phyloP scores from a whole-genome alignment of 2,329 filamentous ascomycete species.

The Trichoderma atrobrunneum region DNA sequence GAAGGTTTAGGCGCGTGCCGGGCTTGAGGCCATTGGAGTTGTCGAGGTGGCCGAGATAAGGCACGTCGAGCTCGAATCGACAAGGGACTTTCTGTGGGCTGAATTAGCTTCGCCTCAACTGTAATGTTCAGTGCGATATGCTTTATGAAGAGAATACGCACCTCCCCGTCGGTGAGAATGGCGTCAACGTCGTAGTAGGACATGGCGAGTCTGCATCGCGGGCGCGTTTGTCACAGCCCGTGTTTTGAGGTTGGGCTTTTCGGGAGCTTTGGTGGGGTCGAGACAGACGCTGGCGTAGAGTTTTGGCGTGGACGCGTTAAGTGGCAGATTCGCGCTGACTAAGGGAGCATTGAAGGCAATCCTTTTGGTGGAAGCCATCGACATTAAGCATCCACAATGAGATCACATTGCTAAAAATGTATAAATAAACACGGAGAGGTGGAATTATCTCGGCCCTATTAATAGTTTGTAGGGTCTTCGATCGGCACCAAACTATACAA shows the following conservation, averaged over 20 bases:
- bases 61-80: conserved; percentile 87
- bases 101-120: not conserved
- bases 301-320: not conserved
- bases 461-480: too few species aligned
- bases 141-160: too few species aligned
- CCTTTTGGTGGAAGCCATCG: not conserved
- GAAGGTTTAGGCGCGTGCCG: conserved; percentile 76
- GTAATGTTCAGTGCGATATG: too few species aligned
- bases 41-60: conserved; percentile 84
- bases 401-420: not conserved
- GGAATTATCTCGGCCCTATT: too few species aligned
- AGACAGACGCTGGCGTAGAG: not conserved
- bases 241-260: conserved; percentile 1
- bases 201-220: conserved; percentile 37
- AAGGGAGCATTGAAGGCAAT: not conserved
- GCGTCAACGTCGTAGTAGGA: conserved; percentile 84
- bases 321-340: not conserved
- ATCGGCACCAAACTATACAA: too few species aligned
- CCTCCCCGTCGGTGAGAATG: conserved; percentile 82
- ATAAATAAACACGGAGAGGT: too few species aligned
- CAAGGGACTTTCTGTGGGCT: conserved; percentile 79
- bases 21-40: conserved; percentile 73
- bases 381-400: not conserved
- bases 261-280: not conserved
- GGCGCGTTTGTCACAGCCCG: not conserved